Conservation (phyloP, 129 eudicot genomes). For the Apium graveolens region DNA sequence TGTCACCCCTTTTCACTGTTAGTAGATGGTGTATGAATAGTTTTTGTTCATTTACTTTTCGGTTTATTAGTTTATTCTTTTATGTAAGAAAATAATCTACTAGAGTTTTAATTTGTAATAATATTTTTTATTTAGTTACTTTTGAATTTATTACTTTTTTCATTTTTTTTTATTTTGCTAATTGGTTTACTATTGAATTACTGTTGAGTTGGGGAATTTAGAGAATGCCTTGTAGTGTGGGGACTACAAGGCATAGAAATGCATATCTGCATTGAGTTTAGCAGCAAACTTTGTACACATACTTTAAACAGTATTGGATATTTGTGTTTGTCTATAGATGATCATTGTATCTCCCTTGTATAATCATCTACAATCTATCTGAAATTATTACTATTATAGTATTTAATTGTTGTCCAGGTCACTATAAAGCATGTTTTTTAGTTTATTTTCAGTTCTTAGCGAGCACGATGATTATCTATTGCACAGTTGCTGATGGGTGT, state of each 20-base stretch:
- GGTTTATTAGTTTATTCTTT: not conserved
- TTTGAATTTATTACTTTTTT: not conserved
- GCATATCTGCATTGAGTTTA: not conserved
- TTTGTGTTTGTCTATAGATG: not conserved
- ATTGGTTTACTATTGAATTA: not conserved
- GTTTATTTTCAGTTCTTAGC: not conserved
- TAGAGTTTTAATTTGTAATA: not conserved
- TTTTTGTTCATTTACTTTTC: not conserved
- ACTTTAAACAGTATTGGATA: not conserved
- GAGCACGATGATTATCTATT: not conserved
- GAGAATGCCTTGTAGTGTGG: not conserved
- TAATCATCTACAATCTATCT: not conserved
- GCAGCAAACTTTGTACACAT: not conserved
- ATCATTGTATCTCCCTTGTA: not conserved
- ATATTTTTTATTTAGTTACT: not conserved
- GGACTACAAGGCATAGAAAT: not conserved
- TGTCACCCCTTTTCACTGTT: not conserved
- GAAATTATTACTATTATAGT: not conserved
- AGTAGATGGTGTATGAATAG: not conserved
- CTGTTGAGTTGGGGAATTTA: not conserved
- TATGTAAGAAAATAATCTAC: not conserved
- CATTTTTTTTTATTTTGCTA: not conserved
- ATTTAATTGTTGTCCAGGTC: not conserved
- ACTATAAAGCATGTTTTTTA: not conserved
- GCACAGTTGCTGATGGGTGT: not conserved